A percentile compares a stretch with the other conserved stretches of the same genome.
phyloP scores from a whole-genome alignment of 2,329 filamentous ascomycete species.

The Ophiosphaerella korrae region DNA sequence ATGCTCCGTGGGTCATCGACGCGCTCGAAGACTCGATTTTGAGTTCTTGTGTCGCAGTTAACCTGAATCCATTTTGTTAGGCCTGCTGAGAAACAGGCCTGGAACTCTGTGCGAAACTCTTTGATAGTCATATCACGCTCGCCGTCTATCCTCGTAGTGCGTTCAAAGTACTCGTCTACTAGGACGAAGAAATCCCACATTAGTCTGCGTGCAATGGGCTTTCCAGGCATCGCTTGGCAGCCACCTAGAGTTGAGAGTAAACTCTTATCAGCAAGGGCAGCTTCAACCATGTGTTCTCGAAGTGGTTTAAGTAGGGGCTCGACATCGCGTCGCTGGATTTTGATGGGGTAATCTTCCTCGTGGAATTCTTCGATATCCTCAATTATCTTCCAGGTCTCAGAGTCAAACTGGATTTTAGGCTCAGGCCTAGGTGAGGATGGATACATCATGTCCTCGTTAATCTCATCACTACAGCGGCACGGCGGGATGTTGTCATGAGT shows the following conservation, averaged over 20 bases:
- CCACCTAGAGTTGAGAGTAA: too few species aligned
- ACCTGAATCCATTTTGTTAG: slow-evolving; percentile 3
- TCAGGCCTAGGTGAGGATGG: background rate
- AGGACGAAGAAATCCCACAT: slow-evolving; percentile 1
- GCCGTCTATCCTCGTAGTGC: background rate
- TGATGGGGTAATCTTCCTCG: too few species aligned
- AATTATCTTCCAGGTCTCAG: background rate
- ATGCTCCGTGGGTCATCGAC: background rate
- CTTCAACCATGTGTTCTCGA: too few species aligned
- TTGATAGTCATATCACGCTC: background rate
- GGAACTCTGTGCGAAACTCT: slow-evolving; percentile 1
- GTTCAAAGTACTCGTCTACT: slow-evolving; percentile 8
- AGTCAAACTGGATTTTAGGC: background rate
- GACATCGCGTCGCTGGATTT: too few species aligned
- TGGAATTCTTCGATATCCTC: background rate
- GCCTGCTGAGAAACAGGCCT: slow-evolving; percentile 6
- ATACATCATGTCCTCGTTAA: background rate
- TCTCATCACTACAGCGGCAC: background rate
- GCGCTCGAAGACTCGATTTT: background rate
- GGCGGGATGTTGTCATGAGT: background rate
- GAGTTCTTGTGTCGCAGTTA: background rate
- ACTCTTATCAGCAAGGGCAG: too few species aligned
- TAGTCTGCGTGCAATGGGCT: background rate
- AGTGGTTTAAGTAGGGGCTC: too few species aligned
- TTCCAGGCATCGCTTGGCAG: too few species aligned